These are phyloP conservation scores for Cornus suecica DNA, from an alignment of 148 eudicot species.

Conservation along the genomic window DNA sequence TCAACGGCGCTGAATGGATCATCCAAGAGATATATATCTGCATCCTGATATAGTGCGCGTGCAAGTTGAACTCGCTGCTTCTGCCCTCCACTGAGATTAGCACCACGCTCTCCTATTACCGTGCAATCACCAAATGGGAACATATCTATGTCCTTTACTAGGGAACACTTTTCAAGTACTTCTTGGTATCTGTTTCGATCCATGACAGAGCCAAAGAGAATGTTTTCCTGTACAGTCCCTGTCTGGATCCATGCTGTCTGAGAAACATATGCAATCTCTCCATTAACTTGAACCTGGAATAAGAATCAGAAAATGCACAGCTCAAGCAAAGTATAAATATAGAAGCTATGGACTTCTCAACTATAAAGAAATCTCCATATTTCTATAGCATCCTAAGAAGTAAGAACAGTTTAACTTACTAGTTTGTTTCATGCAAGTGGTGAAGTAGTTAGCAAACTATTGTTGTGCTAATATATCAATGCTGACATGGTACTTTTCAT, in stretches of 20 bases:
- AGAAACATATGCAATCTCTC: slow-evolving; percentile 58
- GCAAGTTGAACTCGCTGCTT: slow-evolving; percentile 60
- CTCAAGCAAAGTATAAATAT: too few species aligned
- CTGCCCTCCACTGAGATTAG: slow-evolving; percentile 62
- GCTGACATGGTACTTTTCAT: neutral
- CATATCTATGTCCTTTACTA: slow-evolving; percentile 45
- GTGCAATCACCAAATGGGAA: slow-evolving; percentile 56
- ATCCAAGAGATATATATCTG: slow-evolving; percentile 58
- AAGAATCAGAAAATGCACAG: neutral
- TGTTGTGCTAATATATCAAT: too few species aligned
- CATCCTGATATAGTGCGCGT: slow-evolving; percentile 54
- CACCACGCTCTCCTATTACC: slow-evolving; percentile 59
- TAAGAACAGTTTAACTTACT: neutral
- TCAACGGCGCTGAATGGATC: slow-evolving; percentile 81
- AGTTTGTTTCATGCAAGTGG: too few species aligned
- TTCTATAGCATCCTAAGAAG: neutral
- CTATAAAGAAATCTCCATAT: neutral
- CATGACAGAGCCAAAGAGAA: slow-evolving; percentile 55
- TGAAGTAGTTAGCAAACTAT: neutral
- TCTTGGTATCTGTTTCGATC: slow-evolving; percentile 36
- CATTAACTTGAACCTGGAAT: slow-evolving; percentile 46
- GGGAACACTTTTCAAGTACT: slow-evolving; percentile 38
- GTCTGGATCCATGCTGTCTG: slow-evolving; percentile 72
- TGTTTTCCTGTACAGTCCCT: slow-evolving; percentile 59
- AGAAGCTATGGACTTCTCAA: too few species aligned